phyloP scores from a whole-genome alignment of 768 basidiomycete species.

The Boletus sp. region DNA sequence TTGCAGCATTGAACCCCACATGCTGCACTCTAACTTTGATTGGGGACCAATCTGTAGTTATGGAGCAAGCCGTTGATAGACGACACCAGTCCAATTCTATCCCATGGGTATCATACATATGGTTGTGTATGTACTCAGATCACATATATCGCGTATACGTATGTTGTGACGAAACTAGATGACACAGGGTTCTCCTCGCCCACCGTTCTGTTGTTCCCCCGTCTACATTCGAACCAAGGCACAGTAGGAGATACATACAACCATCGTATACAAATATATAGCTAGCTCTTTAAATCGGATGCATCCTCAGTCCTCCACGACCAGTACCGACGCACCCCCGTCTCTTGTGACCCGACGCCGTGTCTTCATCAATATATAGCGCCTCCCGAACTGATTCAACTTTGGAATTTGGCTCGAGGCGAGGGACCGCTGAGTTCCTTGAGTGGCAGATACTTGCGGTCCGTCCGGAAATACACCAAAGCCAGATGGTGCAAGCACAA shows the following conservation, averaged over 20 bases:
- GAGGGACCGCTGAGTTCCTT: constrained; percentile 4
- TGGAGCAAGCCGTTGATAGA: too few species aligned
- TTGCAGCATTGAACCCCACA: constrained; percentile 12
- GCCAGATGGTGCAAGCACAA: constrained; percentile 65
- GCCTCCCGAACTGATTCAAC: constrained; percentile 51
- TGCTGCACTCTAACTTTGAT: constrained; percentile 8
- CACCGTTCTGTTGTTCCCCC: background rate
- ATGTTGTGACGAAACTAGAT: background rate
- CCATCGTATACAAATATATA: background rate
- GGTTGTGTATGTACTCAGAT: constrained; percentile 14
- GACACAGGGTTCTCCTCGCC: background rate
- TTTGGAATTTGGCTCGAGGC: constrained; percentile 20
- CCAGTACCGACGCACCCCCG: constrained; percentile 60
- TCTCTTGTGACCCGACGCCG: constrained; percentile 59
- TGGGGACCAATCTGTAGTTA: too few species aligned
- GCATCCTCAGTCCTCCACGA: constrained; percentile 16
- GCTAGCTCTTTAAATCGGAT: background rate
- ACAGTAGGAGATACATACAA: background rate
- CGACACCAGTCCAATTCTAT: background rate
- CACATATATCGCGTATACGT: constrained; percentile 1
- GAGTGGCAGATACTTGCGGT: background rate
- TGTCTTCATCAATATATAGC: constrained; percentile 59
- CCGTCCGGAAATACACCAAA: constrained; percentile 40
- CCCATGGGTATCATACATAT: constrained; percentile 4
- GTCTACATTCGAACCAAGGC: background rate